A percentile compares a stretch with the other conserved stretches of the same genome.
These are phyloP conservation scores for Chamaecyparis obtusa DNA, from an alignment of 75 land plant species.

Conservation along the genomic window DNA sequence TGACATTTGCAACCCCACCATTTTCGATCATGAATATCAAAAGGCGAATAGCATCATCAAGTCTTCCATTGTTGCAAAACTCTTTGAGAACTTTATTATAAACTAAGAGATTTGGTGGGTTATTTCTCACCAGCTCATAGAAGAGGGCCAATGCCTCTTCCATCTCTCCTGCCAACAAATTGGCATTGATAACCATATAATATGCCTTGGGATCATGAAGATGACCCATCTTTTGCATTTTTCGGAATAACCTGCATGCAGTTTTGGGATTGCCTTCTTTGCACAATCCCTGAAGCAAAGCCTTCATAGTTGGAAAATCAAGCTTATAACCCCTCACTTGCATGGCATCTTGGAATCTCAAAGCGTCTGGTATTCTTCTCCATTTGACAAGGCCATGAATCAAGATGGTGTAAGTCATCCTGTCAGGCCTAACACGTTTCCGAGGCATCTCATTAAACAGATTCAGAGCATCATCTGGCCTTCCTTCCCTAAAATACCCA, in stretches of 20 bases:
- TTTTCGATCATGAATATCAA: constrained; percentile 39
- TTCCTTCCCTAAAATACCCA: constrained; percentile 60
- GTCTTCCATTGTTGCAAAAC: constrained; percentile 49
- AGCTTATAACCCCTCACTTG: constrained; percentile 24
- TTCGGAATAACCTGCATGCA: constrained; percentile 33
- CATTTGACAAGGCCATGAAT: constrained; percentile 58
- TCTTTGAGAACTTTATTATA: constrained; percentile 46
- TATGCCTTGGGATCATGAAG: constrained; percentile 26
- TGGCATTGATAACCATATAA: constrained; percentile 36
- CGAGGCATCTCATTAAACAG: constrained; percentile 45
- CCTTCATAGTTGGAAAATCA: constrained; percentile 34
- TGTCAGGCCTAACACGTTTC: constrained; percentile 37
- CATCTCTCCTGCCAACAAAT: constrained; percentile 31
- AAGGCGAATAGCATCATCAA: constrained; percentile 48
- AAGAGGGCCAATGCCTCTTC: constrained; percentile 33
- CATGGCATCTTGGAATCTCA: constrained; percentile 33
- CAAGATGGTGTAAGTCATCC: constrained; percentile 49
- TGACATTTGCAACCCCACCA: constrained; percentile 19
- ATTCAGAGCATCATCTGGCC: constrained; percentile 43
- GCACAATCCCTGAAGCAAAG: constrained; percentile 43
- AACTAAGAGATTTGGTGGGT: constrained; percentile 43
- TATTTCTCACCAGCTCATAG: constrained; percentile 34
- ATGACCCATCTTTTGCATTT: constrained; percentile 23
- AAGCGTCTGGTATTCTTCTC: constrained; percentile 24
- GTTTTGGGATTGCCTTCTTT: constrained; percentile 28